Conservation (phyloP, 805 yeast genomes). For the Candida schatavii region DNA sequence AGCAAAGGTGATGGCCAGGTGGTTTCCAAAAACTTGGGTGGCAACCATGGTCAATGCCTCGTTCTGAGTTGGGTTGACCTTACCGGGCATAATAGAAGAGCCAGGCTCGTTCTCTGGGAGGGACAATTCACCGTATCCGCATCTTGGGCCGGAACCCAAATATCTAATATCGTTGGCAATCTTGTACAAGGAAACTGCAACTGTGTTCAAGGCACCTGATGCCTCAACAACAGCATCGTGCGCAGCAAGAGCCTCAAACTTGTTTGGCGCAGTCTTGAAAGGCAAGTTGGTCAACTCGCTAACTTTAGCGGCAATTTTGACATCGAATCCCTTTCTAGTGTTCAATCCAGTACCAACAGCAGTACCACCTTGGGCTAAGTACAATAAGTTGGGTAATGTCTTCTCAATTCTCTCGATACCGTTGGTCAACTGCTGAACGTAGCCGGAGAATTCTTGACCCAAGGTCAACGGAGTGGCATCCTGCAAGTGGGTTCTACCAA, state of each 20-base stretch:
- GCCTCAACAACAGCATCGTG: slow-evolving; percentile 40
- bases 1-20: slow-evolving; percentile 36
- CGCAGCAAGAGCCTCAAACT: slow-evolving; percentile 41
- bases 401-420: slow-evolving; percentile 33
- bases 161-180: slow-evolving; percentile 39
- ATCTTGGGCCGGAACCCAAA: slow-evolving; percentile 40
- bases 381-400: slow-evolving; percentile 30
- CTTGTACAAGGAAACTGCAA: slow-evolving; percentile 36
- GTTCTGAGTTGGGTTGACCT: slow-evolving; percentile 40
- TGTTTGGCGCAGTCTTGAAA: slow-evolving; percentile 38
- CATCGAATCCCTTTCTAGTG: slow-evolving; percentile 37
- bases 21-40: slow-evolving; percentile 39
- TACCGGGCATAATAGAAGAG: slow-evolving; percentile 42
- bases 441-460: slow-evolving; percentile 40
- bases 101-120: slow-evolving; percentile 42
- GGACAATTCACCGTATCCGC: slow-evolving; percentile 39
- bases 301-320: slow-evolving; percentile 31
- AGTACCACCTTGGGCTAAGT: slow-evolving; percentile 40
- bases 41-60: slow-evolving; percentile 42
- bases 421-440: slow-evolving; percentile 34
- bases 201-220: slow-evolving; percentile 39
- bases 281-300: slow-evolving; percentile 30
- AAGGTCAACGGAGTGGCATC: slow-evolving; percentile 41
- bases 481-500: slow-evolving; percentile 41
- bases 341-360: slow-evolving; percentile 43